Base-by-base conservation (phyloP, 768 basidiomycete species). In the Sutorius australiensis region DNA sequence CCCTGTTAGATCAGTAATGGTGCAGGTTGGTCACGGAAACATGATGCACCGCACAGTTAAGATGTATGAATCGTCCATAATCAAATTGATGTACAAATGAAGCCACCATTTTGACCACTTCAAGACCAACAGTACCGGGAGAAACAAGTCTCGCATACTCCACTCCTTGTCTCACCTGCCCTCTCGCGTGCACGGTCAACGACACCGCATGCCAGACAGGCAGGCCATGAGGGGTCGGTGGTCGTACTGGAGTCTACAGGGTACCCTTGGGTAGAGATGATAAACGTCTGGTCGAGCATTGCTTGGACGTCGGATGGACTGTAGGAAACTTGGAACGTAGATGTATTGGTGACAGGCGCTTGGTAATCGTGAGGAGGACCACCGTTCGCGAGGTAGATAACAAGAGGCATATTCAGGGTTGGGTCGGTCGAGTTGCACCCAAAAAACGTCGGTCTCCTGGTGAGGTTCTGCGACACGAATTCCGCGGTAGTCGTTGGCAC, bases 341-440 rank as follows among this genome's bases (percentile, higher is more conserved):
- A 61, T 0, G 70, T 74, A 67, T 81, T 80, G 6, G 77, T 78
- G 9, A 72, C 47, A 8, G 72, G 61, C n/a, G 65, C 59, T 27
- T 68, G 59, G 17, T 73, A 67, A 31, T 76, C 66, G 52, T 62
- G 68, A 39, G 75, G 76, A 2, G 75, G 66, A 5, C 76, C 77
- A 28, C 80, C 79, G 59, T 79, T 80, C 1, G 82, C 81, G n/a
- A 83, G 65, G 65, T 86, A 86, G 50, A 84, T 73, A 14, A 84
- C 57, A 36, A 83, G 62, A 3, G 82, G 81, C 5, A 72, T 73
- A 38, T 64, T 67, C 0, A 54, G 58, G 21, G 60, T 65, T 43
- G 58, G 58, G 24, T 46, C 61, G 38, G 61, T 53, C 30, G 55
- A 57, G 9, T 71, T 57, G 58, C 78, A 78, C 5, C 78, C 79